Conservation (phyloP, 805 yeast genomes). For the Candida krabiensis region DNA sequence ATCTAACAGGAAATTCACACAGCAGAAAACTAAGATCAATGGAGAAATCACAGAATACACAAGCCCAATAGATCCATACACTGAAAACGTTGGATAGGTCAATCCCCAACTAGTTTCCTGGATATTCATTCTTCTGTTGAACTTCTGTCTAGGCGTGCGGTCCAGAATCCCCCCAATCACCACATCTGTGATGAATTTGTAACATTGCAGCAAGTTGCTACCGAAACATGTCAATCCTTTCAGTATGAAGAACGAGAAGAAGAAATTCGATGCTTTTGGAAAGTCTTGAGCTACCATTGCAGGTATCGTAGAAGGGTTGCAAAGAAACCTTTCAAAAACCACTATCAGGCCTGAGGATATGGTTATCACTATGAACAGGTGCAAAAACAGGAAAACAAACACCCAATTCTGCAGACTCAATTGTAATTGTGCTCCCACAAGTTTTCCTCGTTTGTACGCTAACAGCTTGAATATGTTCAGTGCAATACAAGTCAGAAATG, state of each 20-base stretch:
- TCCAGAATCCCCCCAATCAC: constrained; percentile 40
- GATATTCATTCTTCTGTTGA: constrained; percentile 42
- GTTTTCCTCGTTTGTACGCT: constrained; percentile 54
- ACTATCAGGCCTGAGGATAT: constrained; percentile 76
- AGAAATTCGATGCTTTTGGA: constrained; percentile 85
- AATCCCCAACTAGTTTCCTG: constrained; percentile 73
- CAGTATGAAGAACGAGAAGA: constrained; percentile 71
- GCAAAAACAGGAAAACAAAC: constrained; percentile 76
- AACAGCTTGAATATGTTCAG: constrained; percentile 56
- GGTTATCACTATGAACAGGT: constrained; percentile 80
- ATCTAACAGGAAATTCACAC: constrained; percentile 55
- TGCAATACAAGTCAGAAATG: constrained; percentile 62
- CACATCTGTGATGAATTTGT: constrained; percentile 44
- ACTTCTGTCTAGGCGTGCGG: constrained; percentile 61
- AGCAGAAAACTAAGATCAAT: constrained; percentile 59
- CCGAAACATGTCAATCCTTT: constrained; percentile 80
- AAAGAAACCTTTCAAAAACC: constrained; percentile 58
- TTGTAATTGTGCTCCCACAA: constrained; percentile 65
- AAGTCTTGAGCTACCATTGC: constrained; percentile 70
- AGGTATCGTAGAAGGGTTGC: constrained; percentile 73
- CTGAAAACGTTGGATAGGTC: constrained; percentile 71
- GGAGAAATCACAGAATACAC: constrained; percentile 83
- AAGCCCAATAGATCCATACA: constrained; percentile 74
- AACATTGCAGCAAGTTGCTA: constrained; percentile 61
- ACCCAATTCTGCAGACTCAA: constrained; percentile 75